Evolutionary conservation across 495 filamentous ascomycete species (phyloP), one percentile per base, ranked within the genome.

Genomic region (Cladorrhinum samala): DNA sequence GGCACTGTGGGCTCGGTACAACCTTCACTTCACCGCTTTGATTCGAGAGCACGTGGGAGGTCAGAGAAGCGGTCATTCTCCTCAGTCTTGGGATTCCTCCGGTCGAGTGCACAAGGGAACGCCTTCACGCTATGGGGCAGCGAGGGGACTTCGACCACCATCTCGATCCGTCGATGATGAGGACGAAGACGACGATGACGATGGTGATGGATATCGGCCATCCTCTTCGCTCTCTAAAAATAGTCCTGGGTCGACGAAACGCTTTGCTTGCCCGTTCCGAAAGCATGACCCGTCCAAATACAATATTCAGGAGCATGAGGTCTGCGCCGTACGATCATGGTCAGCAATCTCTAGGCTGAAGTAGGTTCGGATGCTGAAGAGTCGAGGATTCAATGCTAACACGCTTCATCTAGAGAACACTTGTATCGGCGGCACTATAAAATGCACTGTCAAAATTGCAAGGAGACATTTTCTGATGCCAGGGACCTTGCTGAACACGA

Each of bases 341-440:
- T 45, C 56, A 3, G 59, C 59, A 1, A 62, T 67, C 9, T 60
- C 64, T 9, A 54, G 64, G 24, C 37, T 67, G 20, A 67, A 67
- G 64, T 59, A 55, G 11, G 55, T 48, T 24, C 30, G 8, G 16
- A 1, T 16, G 13, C 18, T 13, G 2, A 18, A 2, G 3, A 27
- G 3, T 11, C 25, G 11, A 23, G 6, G 2, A 18, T 24, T 23
- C 1, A 50, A 7, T 7, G 16, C 58, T 61, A 33, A 64, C 51
- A 9, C 13, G 11, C 16, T 16, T 1, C n/a, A n/a, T 19, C 18
- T 24, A 68, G 65, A 45, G 65, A 68, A 45, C 65, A 68, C 39
- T 51, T 68, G 9, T 64, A 64, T 36, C 55, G 65, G 13, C 54
- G 46, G 11, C 65, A 68, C 36, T 62, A 61, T 53, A 63, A 55